Evolutionary conservation across 2,329 filamentous ascomycete species (phyloP).

Genomic region (Penicillium capsulatum): DNA sequence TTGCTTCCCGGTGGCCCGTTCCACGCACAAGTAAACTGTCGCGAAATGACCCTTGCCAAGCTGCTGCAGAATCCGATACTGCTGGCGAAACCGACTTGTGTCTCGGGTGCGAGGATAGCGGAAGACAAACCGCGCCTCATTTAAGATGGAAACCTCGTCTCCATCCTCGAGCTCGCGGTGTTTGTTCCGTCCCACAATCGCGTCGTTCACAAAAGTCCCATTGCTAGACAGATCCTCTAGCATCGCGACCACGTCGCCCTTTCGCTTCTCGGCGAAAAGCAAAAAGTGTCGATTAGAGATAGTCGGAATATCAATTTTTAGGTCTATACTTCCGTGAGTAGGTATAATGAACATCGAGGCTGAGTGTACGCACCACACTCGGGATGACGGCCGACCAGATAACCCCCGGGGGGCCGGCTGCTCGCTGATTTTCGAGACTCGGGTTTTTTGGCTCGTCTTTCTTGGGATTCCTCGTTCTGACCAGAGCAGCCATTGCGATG

Average conservation of each 20-base stretch:
- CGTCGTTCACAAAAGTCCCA: slow-evolving; percentile 93
- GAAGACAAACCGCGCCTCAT: slow-evolving; percentile 85
- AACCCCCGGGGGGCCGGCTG: slow-evolving; percentile 69
- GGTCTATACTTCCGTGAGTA: slow-evolving; percentile 50
- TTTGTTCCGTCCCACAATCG: slow-evolving; percentile 85
- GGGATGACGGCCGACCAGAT: slow-evolving; percentile 84
- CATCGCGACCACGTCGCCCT: slow-evolving; percentile 61
- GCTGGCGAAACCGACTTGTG: slow-evolving; percentile 74
- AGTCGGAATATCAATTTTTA: slow-evolving; percentile 68
- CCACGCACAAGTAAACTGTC: slow-evolving; percentile 84
- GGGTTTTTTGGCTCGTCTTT: slow-evolving; percentile 35
- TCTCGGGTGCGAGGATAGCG: slow-evolving; percentile 73
- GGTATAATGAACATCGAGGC: background rate
- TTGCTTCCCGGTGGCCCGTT: slow-evolving; percentile 74
- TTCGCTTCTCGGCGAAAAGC: slow-evolving; percentile 53
- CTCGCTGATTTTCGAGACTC: slow-evolving; percentile 52
- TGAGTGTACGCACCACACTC: slow-evolving; percentile 71
- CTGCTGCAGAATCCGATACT: slow-evolving; percentile 79
- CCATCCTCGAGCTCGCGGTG: slow-evolving; percentile 80
- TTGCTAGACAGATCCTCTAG: slow-evolving; percentile 94
- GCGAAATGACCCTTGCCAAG: slow-evolving; percentile 95
- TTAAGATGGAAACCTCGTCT: slow-evolving; percentile 84
- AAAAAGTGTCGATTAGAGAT: slow-evolving; percentile 74
- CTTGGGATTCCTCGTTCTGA: slow-evolving; percentile 29
- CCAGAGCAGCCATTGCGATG: slow-evolving; percentile 66